Evolutionary conservation across 192 early-diverging fungal species (phyloP).

Genomic region (Backusella circina): DNA sequence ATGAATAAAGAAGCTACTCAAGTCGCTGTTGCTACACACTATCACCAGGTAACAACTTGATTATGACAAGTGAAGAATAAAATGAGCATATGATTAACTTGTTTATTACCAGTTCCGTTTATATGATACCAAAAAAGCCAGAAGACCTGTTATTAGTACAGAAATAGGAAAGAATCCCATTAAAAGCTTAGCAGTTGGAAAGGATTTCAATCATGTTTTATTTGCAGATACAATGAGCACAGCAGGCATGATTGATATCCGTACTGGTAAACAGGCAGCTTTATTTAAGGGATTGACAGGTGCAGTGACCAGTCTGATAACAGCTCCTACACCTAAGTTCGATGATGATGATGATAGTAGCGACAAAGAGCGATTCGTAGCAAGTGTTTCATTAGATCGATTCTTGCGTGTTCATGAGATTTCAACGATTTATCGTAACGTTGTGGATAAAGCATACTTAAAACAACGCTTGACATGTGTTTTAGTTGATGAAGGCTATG

Average conservation of each 20-base stretch:
- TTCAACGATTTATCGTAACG: slow-evolving; percentile 39
- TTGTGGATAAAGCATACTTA: slow-evolving; percentile 65
- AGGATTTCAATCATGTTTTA: slow-evolving; percentile 50
- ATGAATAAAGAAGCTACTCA: slow-evolving; percentile 48
- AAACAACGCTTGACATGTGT: slow-evolving; percentile 71
- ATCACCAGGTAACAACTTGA: slow-evolving; percentile 50
- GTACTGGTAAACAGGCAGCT: slow-evolving; percentile 51
- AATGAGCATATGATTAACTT: too few relatives aligned
- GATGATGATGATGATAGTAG: background rate
- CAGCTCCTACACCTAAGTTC: slow-evolving; percentile 7
- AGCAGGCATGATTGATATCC: slow-evolving; percentile 57
- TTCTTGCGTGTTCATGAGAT: slow-evolving; percentile 75
- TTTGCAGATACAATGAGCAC: slow-evolving; percentile 63
- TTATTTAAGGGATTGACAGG: slow-evolving; percentile 61
- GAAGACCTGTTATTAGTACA: slow-evolving; percentile 67
- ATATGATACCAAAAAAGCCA: slow-evolving; percentile 72
- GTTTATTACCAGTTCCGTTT: slow-evolving; percentile 59
- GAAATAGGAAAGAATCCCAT: slow-evolving; percentile 71
- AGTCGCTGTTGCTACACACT: slow-evolving; percentile 67
- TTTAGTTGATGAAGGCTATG: slow-evolving; percentile 57
- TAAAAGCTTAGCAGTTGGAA: slow-evolving; percentile 42
- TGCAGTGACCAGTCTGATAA: slow-evolving; percentile 39
- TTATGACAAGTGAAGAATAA: background rate
- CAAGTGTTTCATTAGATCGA: slow-evolving; percentile 71
- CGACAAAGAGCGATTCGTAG: background rate